Percentiles rank a stretch among this genome's conserved stretches.
Conservation (phyloP, 2,329 filamentous ascomycete species). For the Talaromyces piceae region DNA sequence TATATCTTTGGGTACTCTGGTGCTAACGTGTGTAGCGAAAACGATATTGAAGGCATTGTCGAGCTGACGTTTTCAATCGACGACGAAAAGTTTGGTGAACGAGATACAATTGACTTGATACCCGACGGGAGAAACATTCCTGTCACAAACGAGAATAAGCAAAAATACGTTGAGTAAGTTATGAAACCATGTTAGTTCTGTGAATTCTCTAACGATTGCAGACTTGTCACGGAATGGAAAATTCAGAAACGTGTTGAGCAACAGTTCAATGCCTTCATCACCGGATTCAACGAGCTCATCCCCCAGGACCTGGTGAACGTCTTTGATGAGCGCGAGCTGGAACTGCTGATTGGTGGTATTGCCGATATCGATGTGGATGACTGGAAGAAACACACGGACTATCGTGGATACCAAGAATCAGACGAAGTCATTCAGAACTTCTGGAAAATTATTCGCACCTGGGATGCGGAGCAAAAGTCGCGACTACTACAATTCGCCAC, state of each 20-base stretch:
- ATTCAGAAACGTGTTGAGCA: conserved; percentile 98
- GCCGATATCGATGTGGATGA: conserved; percentile 99
- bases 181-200: not conserved
- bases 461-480: conserved; percentile 98
- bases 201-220: conserved; percentile 20
- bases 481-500: conserved; percentile 94
- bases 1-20: not conserved
- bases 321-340: conserved; percentile 94
- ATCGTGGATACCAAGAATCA: conserved; percentile 94
- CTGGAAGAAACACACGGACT: conserved; percentile 99
- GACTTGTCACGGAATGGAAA: conserved; percentile 95
- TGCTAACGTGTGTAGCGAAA: conserved; percentile 52
- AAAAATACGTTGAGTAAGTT: conserved; percentile 85
- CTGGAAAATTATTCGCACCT: conserved; percentile 90
- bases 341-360: conserved; percentile 94
- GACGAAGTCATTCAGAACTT: conserved; percentile 98
- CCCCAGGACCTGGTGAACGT: conserved; percentile 95
- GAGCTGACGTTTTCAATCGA: conserved; percentile 96
- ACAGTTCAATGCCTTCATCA: conserved; percentile 96
- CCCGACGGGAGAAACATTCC: conserved; percentile 84
- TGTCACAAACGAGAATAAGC: conserved; percentile 98
- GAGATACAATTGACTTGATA: conserved; percentile 88
- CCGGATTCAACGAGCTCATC: conserved; percentile 95
- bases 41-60: conserved; percentile 89
- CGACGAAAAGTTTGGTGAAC: conserved; percentile 92